phyloP scores from a whole-genome alignment of 306 rosid species.

The Ochetophila trinervis region DNA sequence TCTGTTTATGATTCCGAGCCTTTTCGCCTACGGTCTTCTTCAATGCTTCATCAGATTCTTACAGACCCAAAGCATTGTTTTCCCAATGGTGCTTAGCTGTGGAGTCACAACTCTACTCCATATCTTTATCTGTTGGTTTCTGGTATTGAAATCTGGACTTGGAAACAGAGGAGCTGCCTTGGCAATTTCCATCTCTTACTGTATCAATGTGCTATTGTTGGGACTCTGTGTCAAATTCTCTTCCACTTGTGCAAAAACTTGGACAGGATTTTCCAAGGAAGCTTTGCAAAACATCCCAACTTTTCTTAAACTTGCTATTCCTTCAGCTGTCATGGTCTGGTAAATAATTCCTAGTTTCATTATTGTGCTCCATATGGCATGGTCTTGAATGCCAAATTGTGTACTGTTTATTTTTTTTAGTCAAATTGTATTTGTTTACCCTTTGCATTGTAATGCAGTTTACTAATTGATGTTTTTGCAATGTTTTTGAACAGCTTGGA shows the following conservation, averaged over 20 bases:
- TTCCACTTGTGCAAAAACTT: too few species aligned
- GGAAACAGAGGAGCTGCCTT: constrained; percentile 63
- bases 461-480: too few species aligned
- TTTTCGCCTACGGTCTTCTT: constrained; percentile 49
- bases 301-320: constrained; percentile 53
- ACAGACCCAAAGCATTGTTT: constrained; percentile 65
- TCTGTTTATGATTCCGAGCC: constrained; percentile 53
- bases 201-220: too few species aligned
- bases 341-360: too few species aligned
- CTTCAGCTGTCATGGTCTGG: constrained; percentile 39
- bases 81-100: constrained; percentile 57
- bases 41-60: constrained; percentile 59
- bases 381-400: too few species aligned
- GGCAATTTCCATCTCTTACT: constrained; percentile 53
- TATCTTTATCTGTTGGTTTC: constrained; percentile 47
- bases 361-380: too few species aligned
- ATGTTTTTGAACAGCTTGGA: constrained; percentile 12
- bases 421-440: too few species aligned
- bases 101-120: constrained; percentile 45
- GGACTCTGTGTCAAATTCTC: too few species aligned
- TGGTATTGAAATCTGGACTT: constrained; percentile 52
- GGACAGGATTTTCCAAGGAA: constrained; percentile 58
- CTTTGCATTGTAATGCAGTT: too few species aligned
- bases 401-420: too few species aligned
- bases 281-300: constrained; percentile 41